Conservation (phyloP, 2,329 filamentous ascomycete genomes). For the Fusarium armeniacum region DNA sequence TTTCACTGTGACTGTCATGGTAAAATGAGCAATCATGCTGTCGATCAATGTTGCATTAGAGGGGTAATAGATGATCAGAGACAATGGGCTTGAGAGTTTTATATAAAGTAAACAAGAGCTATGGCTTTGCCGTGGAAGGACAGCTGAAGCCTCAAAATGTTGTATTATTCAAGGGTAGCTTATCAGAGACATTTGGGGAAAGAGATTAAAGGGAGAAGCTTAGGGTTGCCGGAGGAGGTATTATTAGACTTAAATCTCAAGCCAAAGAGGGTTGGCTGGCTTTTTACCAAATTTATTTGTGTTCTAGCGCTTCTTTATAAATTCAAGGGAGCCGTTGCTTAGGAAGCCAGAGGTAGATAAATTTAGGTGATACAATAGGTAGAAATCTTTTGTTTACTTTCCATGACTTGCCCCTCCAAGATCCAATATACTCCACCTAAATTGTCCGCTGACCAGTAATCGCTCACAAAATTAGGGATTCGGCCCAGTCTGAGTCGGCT, state of each 20-base stretch:
- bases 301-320: background rate
- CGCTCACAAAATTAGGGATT: constrained; percentile 5
- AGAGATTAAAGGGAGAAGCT: too few species aligned
- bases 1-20: too few species aligned
- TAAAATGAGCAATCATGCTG: constrained; percentile 26
- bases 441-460: constrained; percentile 4
- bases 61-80: constrained; percentile 14
- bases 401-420: constrained; percentile 3
- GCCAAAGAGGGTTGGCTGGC: background rate
- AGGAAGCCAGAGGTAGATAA: background rate
- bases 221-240: constrained; percentile 5
- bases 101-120: constrained; percentile 14
- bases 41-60: constrained; percentile 35
- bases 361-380: background rate
- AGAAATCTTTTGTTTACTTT: constrained; percentile 49
- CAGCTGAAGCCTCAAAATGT: background rate
- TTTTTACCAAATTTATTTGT: background rate
- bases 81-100: background rate
- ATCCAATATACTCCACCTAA: constrained; percentile 19
- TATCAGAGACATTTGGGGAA: constrained; percentile 20
- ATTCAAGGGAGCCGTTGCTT: constrained; percentile 13
- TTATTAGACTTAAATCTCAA: constrained; percentile 8
- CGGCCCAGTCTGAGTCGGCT: constrained; percentile 1
- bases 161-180: constrained; percentile 6
- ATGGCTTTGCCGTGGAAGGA: constrained; percentile 8